These are phyloP conservation scores for Globisporangium irregulare DNA, from an alignment of 352 stramenopile species.

Conservation along the genomic window DNA sequence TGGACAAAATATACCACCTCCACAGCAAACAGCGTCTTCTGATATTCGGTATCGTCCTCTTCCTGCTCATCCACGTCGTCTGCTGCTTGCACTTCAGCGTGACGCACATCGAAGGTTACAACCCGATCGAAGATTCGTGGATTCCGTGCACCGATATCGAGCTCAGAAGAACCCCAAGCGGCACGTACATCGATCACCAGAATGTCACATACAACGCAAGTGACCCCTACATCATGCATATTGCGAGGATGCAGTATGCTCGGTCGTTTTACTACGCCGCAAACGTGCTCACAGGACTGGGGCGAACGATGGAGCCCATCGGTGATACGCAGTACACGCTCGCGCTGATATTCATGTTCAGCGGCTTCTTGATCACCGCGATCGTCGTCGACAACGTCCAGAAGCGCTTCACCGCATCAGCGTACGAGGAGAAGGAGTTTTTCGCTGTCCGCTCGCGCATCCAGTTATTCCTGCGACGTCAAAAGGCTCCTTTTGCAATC, in stretches of 20 bases:
- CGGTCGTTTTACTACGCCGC: constrained; percentile 36
- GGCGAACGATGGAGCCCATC: constrained; percentile 36
- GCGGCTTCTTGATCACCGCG: constrained; percentile 46
- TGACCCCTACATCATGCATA: constrained; percentile 20
- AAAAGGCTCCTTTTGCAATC: constrained; percentile 36
- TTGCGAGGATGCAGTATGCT: constrained; percentile 28
- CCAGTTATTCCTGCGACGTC: constrained; percentile 40
- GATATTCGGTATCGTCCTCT: constrained; percentile 35
- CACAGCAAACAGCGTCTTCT: constrained; percentile 42
- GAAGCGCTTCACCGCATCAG: constrained; percentile 47
- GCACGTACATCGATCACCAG: constrained; percentile 16
- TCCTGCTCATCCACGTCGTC: constrained; percentile 58
- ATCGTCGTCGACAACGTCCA: constrained; percentile 52
- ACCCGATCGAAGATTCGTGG: constrained; percentile 27
- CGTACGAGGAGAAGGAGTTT: constrained; percentile 49
- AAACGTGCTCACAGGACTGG: constrained; percentile 31
- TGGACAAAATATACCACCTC: constrained; percentile 42
- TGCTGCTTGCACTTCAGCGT: constrained; percentile 42
- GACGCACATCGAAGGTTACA: constrained; percentile 35
- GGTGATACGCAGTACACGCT: constrained; percentile 35
- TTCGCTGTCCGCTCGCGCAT: constrained; percentile 39
- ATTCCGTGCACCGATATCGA: constrained; percentile 32
- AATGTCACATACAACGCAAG: constrained; percentile 20
- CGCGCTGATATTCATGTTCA: constrained; percentile 48
- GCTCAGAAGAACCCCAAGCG: constrained; percentile 11